These are phyloP conservation scores for Fusarium sp. DNA, from an alignment of 2,329 filamentous ascomycete species.

Conservation along the genomic window DNA sequence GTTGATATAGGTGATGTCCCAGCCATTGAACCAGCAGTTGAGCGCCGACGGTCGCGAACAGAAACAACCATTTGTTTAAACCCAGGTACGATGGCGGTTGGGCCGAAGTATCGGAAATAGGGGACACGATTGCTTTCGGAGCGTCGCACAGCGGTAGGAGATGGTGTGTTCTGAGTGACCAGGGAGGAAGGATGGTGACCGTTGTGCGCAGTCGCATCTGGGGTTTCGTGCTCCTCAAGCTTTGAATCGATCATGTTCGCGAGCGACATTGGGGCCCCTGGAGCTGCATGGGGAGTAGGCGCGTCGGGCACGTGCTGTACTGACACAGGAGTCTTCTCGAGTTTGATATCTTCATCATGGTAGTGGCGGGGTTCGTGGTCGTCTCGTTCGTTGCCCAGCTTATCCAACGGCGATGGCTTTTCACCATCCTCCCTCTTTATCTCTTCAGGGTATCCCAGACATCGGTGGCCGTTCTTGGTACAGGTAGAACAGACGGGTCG, in stretches of 20 bases:
- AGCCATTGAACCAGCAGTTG: constrained; percentile 67
- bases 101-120: constrained; percentile 91
- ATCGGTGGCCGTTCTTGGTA: constrained; percentile 75
- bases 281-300: constrained; percentile 6
- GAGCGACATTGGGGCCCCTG: constrained; percentile 13
- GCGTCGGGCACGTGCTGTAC: constrained; percentile 24
- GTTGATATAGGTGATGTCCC: constrained; percentile 61
- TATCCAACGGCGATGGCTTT: constrained; percentile 30
- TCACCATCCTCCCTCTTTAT: constrained; percentile 56
- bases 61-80: constrained; percentile 94
- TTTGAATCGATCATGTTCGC: constrained; percentile 26
- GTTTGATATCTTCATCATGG: constrained; percentile 52
- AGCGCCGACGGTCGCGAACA: constrained; percentile 73
- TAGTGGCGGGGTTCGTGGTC: constrained; percentile 47
- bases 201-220: constrained; percentile 7
- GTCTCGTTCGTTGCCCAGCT: constrained; percentile 29
- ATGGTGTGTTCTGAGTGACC: constrained; percentile 48
- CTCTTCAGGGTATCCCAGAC: constrained; percentile 73
- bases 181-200: constrained; percentile 4
- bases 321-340: constrained; percentile 40
- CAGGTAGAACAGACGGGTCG: constrained; percentile 79
- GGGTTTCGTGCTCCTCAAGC: constrained; percentile 12
- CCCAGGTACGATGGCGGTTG: constrained; percentile 89
- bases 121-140: constrained; percentile 75
- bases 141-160: constrained; percentile 59